Evolutionary conservation across 257 asterid species (phyloP).

Genomic region (Fraxinus quadrangulata): DNA sequence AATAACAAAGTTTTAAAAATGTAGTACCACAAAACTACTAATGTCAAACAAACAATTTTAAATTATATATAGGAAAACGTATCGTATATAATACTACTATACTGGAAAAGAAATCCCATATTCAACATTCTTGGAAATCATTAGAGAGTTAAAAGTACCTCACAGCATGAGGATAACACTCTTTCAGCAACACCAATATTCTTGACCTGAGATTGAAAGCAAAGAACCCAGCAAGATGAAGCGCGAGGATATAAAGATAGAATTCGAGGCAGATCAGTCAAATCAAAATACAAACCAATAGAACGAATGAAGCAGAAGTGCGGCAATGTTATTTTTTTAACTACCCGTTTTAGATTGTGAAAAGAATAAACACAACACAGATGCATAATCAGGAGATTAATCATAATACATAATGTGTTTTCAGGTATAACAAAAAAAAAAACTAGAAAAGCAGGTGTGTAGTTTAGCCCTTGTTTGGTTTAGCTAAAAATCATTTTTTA

Average conservation of each 20-base stretch:
- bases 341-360: constrained; percentile 4
- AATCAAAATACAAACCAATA: constrained; percentile 15
- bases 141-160: constrained; percentile 50
- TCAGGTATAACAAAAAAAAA: constrained; percentile 17
- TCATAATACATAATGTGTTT: constrained; percentile 7
- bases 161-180: constrained; percentile 71
- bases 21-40: constrained; percentile 10
- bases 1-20: constrained; percentile 6
- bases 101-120: not conserved
- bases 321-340: constrained; percentile 5
- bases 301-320: constrained; percentile 12
- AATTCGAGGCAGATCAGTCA: constrained; percentile 15
- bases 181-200: constrained; percentile 60
- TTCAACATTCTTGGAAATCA: constrained; percentile 13
- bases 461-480: not conserved
- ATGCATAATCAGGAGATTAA: not conserved
- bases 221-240: constrained; percentile 30
- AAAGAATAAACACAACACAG: constrained; percentile 4
- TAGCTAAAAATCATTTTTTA: too few species aligned
- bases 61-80: constrained; percentile 5
- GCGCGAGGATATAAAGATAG: constrained; percentile 8
- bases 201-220: constrained; percentile 58
- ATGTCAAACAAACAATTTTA: not conserved
- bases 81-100: not conserved
- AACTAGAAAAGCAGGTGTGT: constrained; percentile 9